Evolutionary conservation across 2,329 filamentous ascomycete genomes (phyloP).

Genomic region (Xylaria sp.): DNA sequence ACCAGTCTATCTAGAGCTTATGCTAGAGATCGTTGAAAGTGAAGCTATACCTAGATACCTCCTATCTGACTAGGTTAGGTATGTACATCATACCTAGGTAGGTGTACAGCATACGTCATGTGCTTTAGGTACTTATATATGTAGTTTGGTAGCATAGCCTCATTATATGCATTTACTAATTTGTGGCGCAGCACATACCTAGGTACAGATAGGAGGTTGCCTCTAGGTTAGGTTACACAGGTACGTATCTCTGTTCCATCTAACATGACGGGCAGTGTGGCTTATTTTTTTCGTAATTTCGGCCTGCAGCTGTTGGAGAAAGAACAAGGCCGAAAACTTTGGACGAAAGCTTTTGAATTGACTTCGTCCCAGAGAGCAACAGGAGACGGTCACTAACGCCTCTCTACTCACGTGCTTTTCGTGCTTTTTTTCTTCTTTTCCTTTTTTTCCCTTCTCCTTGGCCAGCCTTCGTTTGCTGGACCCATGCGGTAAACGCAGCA

Average conservation of each 20-base stretch:
- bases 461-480: conserved; percentile 19
- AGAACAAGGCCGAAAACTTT: conserved; percentile 42
- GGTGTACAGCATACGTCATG: too few relatives aligned
- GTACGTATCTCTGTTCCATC: neutral
- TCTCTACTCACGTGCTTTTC: conserved; percentile 26
- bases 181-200: neutral
- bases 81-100: too few relatives aligned
- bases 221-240: too few relatives aligned
- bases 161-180: neutral
- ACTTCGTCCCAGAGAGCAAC: conserved; percentile 12
- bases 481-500: conserved; percentile 14
- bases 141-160: conserved; percentile 11
- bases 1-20: neutral
- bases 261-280: conserved; percentile 21
- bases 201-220: neutral
- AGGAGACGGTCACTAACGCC: conserved; percentile 6
- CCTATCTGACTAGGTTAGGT: too few relatives aligned
- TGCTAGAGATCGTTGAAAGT: neutral
- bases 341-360: conserved; percentile 15
- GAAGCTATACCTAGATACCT: neutral
- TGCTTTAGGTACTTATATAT: too few relatives aligned
- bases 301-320: conserved; percentile 38
- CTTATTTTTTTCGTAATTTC: conserved; percentile 21
- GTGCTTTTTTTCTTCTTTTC: conserved; percentile 16
- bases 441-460: neutral